Conservation (phyloP, 2,329 filamentous ascomycete genomes). For the Albifimbria verrucaria region DNA sequence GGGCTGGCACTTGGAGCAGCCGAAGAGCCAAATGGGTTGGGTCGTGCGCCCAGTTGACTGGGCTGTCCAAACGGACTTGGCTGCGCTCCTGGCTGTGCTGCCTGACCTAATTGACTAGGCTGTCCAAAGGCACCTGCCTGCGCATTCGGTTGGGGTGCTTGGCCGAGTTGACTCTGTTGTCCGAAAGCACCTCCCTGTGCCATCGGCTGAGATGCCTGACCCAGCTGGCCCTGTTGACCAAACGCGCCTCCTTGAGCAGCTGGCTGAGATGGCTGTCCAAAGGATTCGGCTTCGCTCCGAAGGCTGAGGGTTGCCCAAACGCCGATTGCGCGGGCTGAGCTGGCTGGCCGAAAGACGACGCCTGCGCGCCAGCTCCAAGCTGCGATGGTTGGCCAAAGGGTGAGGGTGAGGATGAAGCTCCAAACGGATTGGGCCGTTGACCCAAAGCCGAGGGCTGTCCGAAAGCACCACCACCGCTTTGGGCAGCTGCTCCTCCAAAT, state of each 20-base stretch:
- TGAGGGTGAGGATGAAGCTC: conserved; percentile 8
- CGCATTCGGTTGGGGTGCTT: conserved; percentile 21
- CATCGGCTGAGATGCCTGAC: conserved; percentile 30
- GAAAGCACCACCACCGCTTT: conserved; percentile 23
- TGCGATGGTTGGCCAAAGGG: conserved; percentile 39
- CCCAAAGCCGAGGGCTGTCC: conserved; percentile 33
- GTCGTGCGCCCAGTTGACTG: conserved; percentile 31
- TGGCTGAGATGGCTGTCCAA: conserved; percentile 35
- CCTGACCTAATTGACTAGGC: conserved; percentile 28
- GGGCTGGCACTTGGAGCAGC: conserved; percentile 3
- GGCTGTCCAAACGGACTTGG: conserved; percentile 30
- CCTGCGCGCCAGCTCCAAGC: conserved; percentile 33
- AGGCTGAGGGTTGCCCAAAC: conserved; percentile 38
- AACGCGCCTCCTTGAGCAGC: conserved; percentile 18
- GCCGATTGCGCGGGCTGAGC: conserved; percentile 24
- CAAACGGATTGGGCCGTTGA: conserved; percentile 27
- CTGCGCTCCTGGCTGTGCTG: conserved; percentile 22
- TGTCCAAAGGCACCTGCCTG: conserved; percentile 29
- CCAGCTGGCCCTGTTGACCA: conserved; percentile 27
- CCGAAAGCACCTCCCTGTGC: conserved; percentile 20
- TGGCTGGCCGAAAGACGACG: conserved; percentile 37
- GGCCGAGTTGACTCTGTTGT: conserved; percentile 30
- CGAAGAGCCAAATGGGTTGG: conserved; percentile 33
- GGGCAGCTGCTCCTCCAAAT: conserved; percentile 30
- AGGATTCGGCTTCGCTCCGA: conserved; percentile 29